phyloP scores from a whole-genome alignment of 768 basidiomycete genomes.

The Galerina sulciceps region DNA sequence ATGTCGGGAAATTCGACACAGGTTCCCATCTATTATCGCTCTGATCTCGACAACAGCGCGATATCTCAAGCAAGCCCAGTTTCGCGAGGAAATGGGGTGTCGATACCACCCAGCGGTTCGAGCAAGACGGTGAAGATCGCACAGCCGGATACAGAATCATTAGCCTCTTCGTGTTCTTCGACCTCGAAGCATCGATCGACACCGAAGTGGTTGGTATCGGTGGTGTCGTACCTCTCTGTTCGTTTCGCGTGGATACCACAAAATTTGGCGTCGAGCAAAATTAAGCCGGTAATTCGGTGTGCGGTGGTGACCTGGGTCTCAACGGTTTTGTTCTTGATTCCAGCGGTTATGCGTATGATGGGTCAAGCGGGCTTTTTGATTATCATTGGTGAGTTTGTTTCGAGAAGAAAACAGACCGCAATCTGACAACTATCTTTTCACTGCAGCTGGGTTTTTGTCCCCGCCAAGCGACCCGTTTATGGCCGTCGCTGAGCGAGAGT shows the following conservation, averaged over 20 bases:
- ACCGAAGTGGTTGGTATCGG: not conserved
- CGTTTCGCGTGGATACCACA: constrained; percentile 54
- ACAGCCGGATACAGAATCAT: not conserved
- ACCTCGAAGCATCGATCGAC: not conserved
- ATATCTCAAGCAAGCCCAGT: too few relatives aligned
- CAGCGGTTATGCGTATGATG: constrained; percentile 47
- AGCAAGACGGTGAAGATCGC: not conserved
- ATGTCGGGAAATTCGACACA: too few relatives aligned
- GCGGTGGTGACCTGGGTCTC: constrained; percentile 67
- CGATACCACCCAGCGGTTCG: not conserved
- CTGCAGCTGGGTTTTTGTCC: constrained; percentile 53
- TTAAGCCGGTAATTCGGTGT: constrained; percentile 68
- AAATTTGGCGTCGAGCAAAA: constrained; percentile 60
- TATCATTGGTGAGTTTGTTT: constrained; percentile 49
- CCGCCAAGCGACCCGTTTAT: constrained; percentile 73
- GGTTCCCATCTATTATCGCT: too few relatives aligned
- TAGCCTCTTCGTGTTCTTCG: not conserved
- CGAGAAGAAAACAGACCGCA: not conserved
- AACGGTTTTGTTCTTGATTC: constrained; percentile 61
- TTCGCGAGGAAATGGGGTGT: too few relatives aligned
- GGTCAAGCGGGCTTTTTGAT: constrained; percentile 73
- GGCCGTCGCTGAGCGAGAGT: constrained; percentile 68
- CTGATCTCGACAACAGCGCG: too few relatives aligned
- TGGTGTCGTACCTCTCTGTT: not conserved
- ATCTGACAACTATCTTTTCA: constrained; percentile 32